Percentiles rank a stretch among this genome's conserved stretches.
phyloP scores from a whole-genome alignment of 257 asterid genomes.

The Cordia subcordata region DNA sequence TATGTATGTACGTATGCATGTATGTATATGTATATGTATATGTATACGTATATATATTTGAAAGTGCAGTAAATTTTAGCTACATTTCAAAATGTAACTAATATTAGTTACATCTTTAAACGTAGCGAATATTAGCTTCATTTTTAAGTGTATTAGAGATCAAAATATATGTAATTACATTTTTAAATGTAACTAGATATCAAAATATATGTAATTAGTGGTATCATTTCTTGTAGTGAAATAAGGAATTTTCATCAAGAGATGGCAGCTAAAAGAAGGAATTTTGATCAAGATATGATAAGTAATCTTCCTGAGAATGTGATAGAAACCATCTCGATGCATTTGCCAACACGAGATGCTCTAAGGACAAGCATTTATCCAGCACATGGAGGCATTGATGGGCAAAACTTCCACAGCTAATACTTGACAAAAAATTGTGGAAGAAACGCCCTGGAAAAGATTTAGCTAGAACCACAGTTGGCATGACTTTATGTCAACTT shows the following conservation, averaged over 20 bases:
- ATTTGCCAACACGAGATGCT: conserved; percentile 4
- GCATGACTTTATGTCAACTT: conserved; percentile 1
- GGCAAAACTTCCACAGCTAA: neutral
- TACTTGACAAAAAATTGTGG: neutral
- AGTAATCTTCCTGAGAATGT: conserved; percentile 2
- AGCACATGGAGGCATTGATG: conserved; percentile 1
- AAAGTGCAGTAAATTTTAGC: too few species aligned
- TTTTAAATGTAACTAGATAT: too few species aligned
- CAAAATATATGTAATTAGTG: too few species aligned
- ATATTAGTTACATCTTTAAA: too few species aligned
- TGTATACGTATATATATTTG: too few species aligned
- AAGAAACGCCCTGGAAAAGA: neutral
- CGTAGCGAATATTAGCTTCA: too few species aligned
- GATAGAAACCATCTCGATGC: neutral
- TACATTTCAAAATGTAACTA: too few species aligned
- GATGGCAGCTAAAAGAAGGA: neutral
- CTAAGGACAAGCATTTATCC: neutral
- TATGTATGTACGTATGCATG: too few species aligned
- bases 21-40: too few species aligned
- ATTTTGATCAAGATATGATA: neutral
- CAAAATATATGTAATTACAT: too few species aligned
- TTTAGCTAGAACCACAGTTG: neutral
- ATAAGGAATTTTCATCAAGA: neutral
- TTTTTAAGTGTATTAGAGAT: too few species aligned
- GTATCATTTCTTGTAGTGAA: too few species aligned